Conservation (phyloP, 2,329 filamentous ascomycete species). For the Talaromyces sp. region DNA sequence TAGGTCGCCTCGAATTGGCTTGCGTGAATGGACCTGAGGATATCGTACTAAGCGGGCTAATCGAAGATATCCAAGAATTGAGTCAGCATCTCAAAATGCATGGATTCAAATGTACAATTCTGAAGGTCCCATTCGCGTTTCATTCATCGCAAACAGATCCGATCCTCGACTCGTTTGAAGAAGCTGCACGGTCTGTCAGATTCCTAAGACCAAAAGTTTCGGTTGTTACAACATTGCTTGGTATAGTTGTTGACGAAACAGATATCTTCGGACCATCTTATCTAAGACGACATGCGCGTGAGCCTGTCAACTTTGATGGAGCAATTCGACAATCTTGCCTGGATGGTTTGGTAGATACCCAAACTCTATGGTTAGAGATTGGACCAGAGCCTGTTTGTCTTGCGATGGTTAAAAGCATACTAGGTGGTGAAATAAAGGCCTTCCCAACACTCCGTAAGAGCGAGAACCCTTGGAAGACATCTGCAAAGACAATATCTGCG, state of each 20-base stretch:
- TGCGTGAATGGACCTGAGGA: background rate
- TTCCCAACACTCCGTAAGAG: background rate
- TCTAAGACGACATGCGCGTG: constrained; percentile 16
- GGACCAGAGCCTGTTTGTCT: constrained; percentile 5
- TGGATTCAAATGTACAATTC: constrained; percentile 32
- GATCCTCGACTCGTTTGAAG: constrained; percentile 37
- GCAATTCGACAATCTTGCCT: background rate
- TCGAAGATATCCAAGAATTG: background rate
- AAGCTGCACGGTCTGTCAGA: constrained; percentile 22
- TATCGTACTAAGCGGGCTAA: background rate
- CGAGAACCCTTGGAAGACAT: background rate
- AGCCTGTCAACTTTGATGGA: constrained; percentile 23
- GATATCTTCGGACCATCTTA: background rate
- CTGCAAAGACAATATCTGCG: background rate
- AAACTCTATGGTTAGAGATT: constrained; percentile 2
- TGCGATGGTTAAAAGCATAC: background rate
- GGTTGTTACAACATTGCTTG: constrained; percentile 32
- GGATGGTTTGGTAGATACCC: background rate
- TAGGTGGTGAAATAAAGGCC: background rate
- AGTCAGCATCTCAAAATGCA: constrained; percentile 23
- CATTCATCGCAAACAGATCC: constrained; percentile 28
- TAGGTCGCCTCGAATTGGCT: background rate
- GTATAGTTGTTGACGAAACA: background rate
- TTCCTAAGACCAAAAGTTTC: background rate
- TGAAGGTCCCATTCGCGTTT: constrained; percentile 61